phyloP scores from a whole-genome alignment of 164 flowering plant genomes.

The Magnolia sinica region DNA sequence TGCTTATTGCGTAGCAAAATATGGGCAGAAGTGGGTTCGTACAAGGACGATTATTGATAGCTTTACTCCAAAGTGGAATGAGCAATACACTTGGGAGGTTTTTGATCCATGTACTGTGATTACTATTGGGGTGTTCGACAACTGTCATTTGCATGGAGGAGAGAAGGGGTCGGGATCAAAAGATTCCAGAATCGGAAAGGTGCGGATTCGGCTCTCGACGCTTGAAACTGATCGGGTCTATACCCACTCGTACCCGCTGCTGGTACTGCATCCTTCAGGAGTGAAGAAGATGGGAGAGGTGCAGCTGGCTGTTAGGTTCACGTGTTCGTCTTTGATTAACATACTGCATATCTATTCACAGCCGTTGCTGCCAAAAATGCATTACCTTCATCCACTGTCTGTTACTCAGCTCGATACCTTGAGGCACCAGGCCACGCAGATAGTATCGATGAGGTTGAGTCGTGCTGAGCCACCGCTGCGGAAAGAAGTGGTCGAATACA shows the following conservation, averaged over 20 bases:
- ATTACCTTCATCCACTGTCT: slow-evolving; percentile 59
- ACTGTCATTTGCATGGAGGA: slow-evolving; percentile 43
- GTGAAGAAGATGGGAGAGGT: slow-evolving; percentile 86
- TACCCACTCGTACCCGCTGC: slow-evolving; percentile 54
- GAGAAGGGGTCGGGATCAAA: slow-evolving; percentile 42
- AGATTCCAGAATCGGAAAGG: slow-evolving; percentile 83
- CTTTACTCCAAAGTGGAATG: slow-evolving; percentile 47
- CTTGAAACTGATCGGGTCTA: slow-evolving; percentile 49
- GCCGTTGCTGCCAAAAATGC: slow-evolving; percentile 68
- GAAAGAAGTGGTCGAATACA: slow-evolving; percentile 73
- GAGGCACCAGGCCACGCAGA: slow-evolving; percentile 86
- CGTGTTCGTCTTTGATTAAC: slow-evolving; percentile 65
- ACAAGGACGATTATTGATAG: slow-evolving; percentile 46
- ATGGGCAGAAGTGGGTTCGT: slow-evolving; percentile 59
- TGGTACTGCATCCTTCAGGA: slow-evolving; percentile 56
- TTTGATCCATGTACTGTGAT: slow-evolving; percentile 57
- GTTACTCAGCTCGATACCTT: slow-evolving; percentile 66
- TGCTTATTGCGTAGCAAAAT: slow-evolving; percentile 65
- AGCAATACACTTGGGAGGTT: slow-evolving; percentile 62
- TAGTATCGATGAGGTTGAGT: slow-evolving; percentile 65
- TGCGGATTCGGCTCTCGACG: slow-evolving; percentile 67
- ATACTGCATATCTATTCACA: slow-evolving; percentile 73
- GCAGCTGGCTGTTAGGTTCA: slow-evolving; percentile 78
- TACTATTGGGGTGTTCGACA: slow-evolving; percentile 60
- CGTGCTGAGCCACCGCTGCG: slow-evolving; percentile 84